These are phyloP conservation scores for Zanthoxylum bungeanum DNA, from an alignment of 345 rosid genomes.

Conservation along the genomic window DNA sequence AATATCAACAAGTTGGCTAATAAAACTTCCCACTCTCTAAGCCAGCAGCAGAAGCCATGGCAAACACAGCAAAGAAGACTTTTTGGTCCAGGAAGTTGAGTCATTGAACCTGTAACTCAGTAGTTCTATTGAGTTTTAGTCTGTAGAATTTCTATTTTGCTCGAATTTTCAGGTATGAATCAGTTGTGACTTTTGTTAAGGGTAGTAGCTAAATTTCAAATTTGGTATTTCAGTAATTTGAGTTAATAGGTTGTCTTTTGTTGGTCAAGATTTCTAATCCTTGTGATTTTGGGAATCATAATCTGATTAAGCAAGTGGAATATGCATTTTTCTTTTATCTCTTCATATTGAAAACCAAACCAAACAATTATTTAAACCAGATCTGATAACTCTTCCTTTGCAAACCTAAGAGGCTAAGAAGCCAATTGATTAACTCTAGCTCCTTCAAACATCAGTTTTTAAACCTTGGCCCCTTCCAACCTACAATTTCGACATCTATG, in stretches of 20 bases:
- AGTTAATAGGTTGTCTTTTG: neutral
- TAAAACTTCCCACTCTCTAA: neutral
- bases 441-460: neutral
- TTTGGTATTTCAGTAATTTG: neutral
- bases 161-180: neutral
- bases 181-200: neutral
- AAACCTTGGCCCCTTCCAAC: neutral
- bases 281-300: neutral
- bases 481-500: neutral
- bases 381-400: neutral
- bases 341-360: neutral
- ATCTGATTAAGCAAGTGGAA: neutral
- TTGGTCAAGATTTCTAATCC: neutral
- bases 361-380: slow-evolving; percentile 4
- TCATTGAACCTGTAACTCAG: neutral
- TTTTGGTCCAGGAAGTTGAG: neutral
- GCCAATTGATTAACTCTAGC: neutral
- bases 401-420: neutral
- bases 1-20: neutral
- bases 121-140: neutral
- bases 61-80: neutral
- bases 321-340: neutral
- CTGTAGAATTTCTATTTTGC: neutral
- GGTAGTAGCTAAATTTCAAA: too few species aligned
- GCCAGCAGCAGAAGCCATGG: neutral